A percentile compares a stretch with the other conserved stretches of the same genome.
These are phyloP conservation scores for Saturnispora quitensis DNA, from an alignment of 805 yeast genomes.

Conservation along the genomic window DNA sequence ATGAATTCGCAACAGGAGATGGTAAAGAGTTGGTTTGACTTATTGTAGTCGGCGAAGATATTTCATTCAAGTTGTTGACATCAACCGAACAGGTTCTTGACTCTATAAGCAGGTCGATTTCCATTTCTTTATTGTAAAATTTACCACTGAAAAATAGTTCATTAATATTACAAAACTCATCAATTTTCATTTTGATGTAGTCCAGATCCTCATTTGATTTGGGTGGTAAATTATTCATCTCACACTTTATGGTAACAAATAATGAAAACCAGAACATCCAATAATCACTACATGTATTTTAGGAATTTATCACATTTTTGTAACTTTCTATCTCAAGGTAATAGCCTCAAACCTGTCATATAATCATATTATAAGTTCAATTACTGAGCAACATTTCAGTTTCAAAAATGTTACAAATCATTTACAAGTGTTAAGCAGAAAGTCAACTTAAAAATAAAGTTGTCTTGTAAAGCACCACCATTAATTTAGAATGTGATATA, in stretches of 20 bases:
- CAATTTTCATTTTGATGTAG: not conserved
- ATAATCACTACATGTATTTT: not conserved
- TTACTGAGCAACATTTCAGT: slow-evolving; percentile 3
- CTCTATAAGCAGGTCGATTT: not conserved
- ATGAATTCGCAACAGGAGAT: not conserved
- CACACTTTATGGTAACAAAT: not conserved
- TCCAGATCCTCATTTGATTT: not conserved
- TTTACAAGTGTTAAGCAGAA: not conserved
- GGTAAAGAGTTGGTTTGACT: not conserved
- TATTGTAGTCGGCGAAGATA: not conserved
- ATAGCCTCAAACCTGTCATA: slow-evolving; percentile 4
- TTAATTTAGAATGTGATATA: not conserved
- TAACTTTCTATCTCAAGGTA: not conserved
- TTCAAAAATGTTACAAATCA: slow-evolving; percentile 6
- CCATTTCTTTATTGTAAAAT: slow-evolving; percentile 5
- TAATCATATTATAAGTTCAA: not conserved
- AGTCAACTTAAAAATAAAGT: not conserved
- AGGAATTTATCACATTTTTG: slow-evolving; percentile 2
- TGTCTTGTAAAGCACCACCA: not conserved
- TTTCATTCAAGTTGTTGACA: not conserved
- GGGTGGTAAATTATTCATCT: not conserved
- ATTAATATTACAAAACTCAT: slow-evolving; percentile 8
- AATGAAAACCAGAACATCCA: not conserved
- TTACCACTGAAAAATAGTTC: slow-evolving; percentile 10
- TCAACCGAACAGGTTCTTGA: not conserved